Evolutionary conservation across 345 rosid species (phyloP), one percentile per base, ranked within the genome.

Genomic region (Gossypium stocksii): DNA sequence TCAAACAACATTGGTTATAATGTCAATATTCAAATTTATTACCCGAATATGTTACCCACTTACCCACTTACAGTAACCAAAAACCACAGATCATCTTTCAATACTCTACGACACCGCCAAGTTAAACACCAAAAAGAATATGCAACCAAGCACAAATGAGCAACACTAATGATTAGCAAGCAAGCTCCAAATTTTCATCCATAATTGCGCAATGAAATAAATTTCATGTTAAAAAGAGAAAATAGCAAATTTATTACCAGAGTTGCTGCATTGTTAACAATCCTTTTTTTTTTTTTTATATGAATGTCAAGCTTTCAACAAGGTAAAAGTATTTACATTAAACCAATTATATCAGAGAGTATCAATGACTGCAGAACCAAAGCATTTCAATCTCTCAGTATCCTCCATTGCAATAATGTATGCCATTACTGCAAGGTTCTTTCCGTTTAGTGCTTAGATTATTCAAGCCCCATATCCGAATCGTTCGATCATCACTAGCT

Each of bases 401-500:
- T 74, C 83, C 76, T 65, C 87, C 87, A 46, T 85, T 87, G 82
- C 88, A 81, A 61, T 75, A 75, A 71, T 81, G 86, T 56, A 78
- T 56, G 45, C 88, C 86, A 15, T 87, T 87, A 77, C 85, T 80
- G 52, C 76, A 77, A 12, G 60, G 27, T 3, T 72, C 82, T 72
- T 70, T 78, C 62, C 29, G 83, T 79, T 78, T 85, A 15, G 17
- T 48, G 25, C 67, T 70, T 38, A 77, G 75, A 43, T 77, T 79
- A 45, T 73, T 84, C 60, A 87, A 63, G 72, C 91, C 94, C 91
- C 90, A 88, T 80, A 86, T 85, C 70, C 90, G 84, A 69, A 90
- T 85, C 9, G 90, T 86, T 0, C 87, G 82, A 56, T 90, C 95
- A 69, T 90, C 92, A 68, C 95, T 88, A 14, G 87, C 92, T 49